Conservation (phyloP, 495 filamentous ascomycete genomes). For the Aspergillus olivimuriae region DNA sequence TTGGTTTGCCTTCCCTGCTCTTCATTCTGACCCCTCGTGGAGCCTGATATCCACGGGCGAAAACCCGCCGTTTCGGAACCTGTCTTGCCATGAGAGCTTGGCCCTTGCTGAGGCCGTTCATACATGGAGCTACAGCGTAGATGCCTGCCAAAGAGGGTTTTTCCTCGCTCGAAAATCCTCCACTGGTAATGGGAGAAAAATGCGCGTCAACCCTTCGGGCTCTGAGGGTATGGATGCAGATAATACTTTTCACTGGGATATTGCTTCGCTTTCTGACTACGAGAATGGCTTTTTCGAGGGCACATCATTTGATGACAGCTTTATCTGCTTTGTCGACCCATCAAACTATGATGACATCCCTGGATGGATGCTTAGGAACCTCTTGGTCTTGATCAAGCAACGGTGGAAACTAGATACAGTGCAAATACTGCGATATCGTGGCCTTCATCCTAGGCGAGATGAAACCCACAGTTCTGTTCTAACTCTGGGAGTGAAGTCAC, state of each 20-base stretch:
- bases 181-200: slow-evolving; percentile 1
- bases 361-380: slow-evolving; percentile 88
- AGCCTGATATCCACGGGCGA: slow-evolving; percentile 26
- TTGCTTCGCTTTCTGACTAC: slow-evolving; percentile 68
- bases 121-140: slow-evolving; percentile 76
- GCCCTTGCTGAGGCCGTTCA: slow-evolving; percentile 71
- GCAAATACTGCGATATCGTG: slow-evolving; percentile 86
- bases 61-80: slow-evolving; percentile 27
- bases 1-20: slow-evolving; percentile 90
- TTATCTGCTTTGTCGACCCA: slow-evolving; percentile 82
- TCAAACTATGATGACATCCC: slow-evolving; percentile 81
- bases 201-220: neutral
- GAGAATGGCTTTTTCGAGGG: slow-evolving; percentile 83
- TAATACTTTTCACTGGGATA: slow-evolving; percentile 48
- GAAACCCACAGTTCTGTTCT: slow-evolving; percentile 76
- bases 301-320: slow-evolving; percentile 61
- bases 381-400: slow-evolving; percentile 77
- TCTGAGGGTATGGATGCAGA: neutral
- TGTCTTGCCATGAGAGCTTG: slow-evolving; percentile 62
- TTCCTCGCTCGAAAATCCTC: slow-evolving; percentile 78
- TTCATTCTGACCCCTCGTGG: slow-evolving; percentile 85
- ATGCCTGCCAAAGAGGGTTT: slow-evolving; percentile 82
- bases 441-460: slow-evolving; percentile 66
- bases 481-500: slow-evolving; percentile 50
- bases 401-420: slow-evolving; percentile 71